Evolutionary conservation across 2,329 filamentous ascomycete genomes (phyloP), one percentile per base, ranked within the genome.

Genomic region (Juglanconis juglandina): DNA sequence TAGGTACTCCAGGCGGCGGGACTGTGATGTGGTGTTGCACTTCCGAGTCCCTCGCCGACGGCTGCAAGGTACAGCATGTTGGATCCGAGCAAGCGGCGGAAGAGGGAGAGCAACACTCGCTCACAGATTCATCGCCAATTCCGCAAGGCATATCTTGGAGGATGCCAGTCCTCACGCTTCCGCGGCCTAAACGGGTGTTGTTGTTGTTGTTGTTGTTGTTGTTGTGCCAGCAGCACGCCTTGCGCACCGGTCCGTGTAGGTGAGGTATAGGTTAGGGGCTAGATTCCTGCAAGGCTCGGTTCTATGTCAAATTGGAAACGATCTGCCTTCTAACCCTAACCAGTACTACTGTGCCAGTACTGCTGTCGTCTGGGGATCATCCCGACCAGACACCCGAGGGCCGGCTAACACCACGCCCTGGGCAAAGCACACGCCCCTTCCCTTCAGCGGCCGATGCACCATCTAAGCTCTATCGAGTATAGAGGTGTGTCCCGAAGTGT

Each of bases 231-330:
- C 39, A 42, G 39, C 39, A 42, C 39, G 39, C 39, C 10, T 13
- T 42, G 39, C n/a, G 5, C 39, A 42, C 24, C 46, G 17, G 42
- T 24, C 24, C 24, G 42, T 35, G 11, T 32, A 50, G 59, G 42
- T 44, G 10, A 42, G 6, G 48, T n/a, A 17, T 53, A 37, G 37
- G 55, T 17, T 53, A 37, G 37, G 55, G 42, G 39, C 59, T 61
- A 46, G 56, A 33, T 44, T 59, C 41, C 60, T 63, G 61, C 61
- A 63, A 39, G 51, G 58, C 58, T 63, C 61, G 61, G 61, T 50
- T 44, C 39, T 58, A 32, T 39, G 34, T 39, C 39, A 63, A 60
- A 53, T 33, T n/a, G 53, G 30, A 50, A 58, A 60, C 56, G 58
- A 58, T 61, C 58, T 53, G 14, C 60, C 39, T 42, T 10, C 39